Base-by-base conservation (phyloP, 805 yeast species). In the Wickerhamiella nectarea region DNA sequence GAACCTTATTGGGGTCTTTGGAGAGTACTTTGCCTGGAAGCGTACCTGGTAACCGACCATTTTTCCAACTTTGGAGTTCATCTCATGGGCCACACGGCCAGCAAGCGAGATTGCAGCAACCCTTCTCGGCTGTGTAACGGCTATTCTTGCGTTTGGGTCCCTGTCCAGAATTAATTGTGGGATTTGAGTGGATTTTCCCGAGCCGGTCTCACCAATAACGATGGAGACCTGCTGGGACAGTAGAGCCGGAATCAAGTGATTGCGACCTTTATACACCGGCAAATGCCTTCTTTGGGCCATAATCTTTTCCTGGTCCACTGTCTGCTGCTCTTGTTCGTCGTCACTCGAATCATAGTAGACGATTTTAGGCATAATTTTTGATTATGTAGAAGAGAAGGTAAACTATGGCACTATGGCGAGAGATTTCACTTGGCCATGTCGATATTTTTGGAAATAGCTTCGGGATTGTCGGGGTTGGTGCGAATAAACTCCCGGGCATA, bases 51-150 rank as follows among this genome's bases (percentile, higher is more conserved):
- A 89, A 50, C 98, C 98, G 25, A 89, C 94, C 41, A 74, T 78
- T 26, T 71, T 72, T 18, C 98, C 97, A 8, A 89, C 57, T 5
- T 58, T 59, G 46, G 84, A 74, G 0, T 94, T 95, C 52, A 70
- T 69, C 61, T 89, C 98, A 52, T 83, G 84, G 11, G 95, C 76
- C 4, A 89, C 98, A 65, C 98, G 78, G 21, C 80, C 72, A 0
- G 97, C 97, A 58, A 89, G 70, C 48, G 86, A 85, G 41, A 91
- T 84, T 1, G 98, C 98, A 3, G 98, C 97, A 31, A 89, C 98
- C 57, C 97, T 73, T 64, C 98, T 79, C 1, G 98, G 98, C 64
- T 89, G 97, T 0, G 98, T 87, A 6, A 91, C 89, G 0, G 94
- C 97, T 17, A 89, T 77, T 20, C 71, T 67, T 47, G 74, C 75